phyloP scores from a whole-genome alignment of 768 basidiomycete genomes.

The Neoboletus magnificus region DNA sequence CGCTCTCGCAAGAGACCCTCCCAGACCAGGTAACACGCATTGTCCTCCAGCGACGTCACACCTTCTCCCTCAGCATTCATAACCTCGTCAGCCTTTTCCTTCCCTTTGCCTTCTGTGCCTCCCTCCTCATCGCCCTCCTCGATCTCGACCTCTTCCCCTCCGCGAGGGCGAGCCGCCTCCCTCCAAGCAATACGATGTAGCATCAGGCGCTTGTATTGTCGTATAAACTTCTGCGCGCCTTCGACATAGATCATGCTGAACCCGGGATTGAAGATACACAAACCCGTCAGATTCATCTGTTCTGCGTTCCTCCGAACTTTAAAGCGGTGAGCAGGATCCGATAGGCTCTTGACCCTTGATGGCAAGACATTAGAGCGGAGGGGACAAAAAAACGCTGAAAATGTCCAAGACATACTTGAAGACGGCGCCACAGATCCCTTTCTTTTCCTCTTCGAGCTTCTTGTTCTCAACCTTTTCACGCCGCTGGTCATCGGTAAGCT shows the following conservation, averaged over 20 bases:
- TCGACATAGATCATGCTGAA: conserved; percentile 95
- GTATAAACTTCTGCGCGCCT: conserved; percentile 81
- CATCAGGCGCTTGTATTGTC: conserved; percentile 87
- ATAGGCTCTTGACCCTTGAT: conserved; percentile 74
- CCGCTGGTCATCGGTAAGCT: conserved; percentile 87
- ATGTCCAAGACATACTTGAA: conserved; percentile 70
- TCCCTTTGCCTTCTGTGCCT: conserved; percentile 27
- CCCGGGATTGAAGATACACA: conserved; percentile 85
- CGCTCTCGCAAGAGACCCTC: conserved; percentile 85
- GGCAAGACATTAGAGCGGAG: background rate
- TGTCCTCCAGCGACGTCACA: conserved; percentile 65
- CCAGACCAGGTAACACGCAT: conserved; percentile 90
- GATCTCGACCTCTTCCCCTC: conserved; percentile 67
- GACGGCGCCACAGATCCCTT: conserved; percentile 75
- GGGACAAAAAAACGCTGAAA: background rate
- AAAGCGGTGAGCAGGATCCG: conserved; percentile 92
- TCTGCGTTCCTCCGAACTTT: conserved; percentile 97
- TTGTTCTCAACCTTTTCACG: conserved; percentile 84
- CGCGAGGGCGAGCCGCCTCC: conserved; percentile 78
- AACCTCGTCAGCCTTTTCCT: conserved; percentile 35
- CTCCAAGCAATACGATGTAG: conserved; percentile 90
- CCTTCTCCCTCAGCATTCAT: conserved; percentile 12
- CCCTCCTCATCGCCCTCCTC: conserved; percentile 49
- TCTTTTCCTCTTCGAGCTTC: conserved; percentile 85
- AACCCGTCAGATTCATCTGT: conserved; percentile 80